phyloP scores from a whole-genome alignment of 1,284 basidiomycete genomes.

The Peniophora sp. region DNA sequence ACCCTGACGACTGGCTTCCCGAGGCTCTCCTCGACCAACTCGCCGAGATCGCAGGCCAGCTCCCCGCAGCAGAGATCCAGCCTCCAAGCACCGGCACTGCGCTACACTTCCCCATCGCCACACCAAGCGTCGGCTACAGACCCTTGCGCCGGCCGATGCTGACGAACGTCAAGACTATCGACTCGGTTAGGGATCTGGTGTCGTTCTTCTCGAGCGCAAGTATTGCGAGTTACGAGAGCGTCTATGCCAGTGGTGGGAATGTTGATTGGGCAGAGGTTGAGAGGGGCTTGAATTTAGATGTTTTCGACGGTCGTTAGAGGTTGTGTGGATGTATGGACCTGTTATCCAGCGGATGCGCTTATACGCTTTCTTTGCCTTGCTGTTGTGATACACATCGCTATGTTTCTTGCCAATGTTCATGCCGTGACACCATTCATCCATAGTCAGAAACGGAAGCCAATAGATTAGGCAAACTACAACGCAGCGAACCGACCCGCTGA shows the following conservation, averaged over 20 bases:
- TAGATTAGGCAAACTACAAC: too few relatives aligned
- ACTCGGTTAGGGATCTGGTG: conserved; percentile 74
- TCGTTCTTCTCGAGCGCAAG: conserved; percentile 87
- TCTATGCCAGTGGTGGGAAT: conserved; percentile 71
- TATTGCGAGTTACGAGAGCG: conserved; percentile 82
- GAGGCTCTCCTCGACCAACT: conserved; percentile 89
- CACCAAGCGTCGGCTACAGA: conserved; percentile 20
- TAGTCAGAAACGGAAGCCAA: too few relatives aligned
- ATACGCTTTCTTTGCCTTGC: neutral
- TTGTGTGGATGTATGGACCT: neutral
- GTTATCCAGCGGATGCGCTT: neutral
- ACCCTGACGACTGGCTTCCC: conserved; percentile 75
- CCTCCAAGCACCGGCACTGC: neutral
- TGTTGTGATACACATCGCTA: too few relatives aligned
- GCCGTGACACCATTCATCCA: too few relatives aligned
- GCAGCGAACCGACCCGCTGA: too few relatives aligned
- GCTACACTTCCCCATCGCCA: conserved; percentile 2
- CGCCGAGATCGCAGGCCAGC: conserved; percentile 69
- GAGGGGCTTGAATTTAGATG: conserved; percentile 69
- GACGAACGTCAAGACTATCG: conserved; percentile 57
- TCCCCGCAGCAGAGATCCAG: conserved; percentile 33
- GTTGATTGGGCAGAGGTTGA: conserved; percentile 89
- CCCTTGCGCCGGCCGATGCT: conserved; percentile 70
- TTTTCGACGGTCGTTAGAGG: conserved; percentile 69
- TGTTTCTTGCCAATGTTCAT: too few relatives aligned